Percentiles rank a stretch among this genome's conserved stretches.
Evolutionary conservation across 257 asterid species (phyloP).

Genomic region (Voacanga thouarsii): DNA sequence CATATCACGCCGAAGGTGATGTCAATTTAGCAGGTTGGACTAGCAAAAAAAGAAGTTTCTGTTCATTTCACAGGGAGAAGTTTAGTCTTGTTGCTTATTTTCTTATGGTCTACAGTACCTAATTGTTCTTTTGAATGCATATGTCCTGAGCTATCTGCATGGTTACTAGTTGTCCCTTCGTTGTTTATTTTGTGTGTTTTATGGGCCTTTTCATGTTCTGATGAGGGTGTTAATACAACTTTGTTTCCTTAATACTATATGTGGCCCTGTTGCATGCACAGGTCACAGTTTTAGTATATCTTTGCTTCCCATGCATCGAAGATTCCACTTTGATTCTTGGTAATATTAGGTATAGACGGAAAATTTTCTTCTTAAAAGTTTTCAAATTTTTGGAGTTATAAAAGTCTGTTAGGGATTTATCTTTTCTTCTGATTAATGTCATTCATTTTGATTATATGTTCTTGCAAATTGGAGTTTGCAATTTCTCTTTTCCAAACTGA

Average conservation of each 20-base stretch:
- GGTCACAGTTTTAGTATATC: background rate
- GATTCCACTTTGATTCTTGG: background rate
- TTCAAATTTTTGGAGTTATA: background rate
- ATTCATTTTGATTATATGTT: background rate
- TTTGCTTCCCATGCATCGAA: background rate
- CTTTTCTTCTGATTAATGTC: background rate
- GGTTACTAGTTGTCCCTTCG: background rate
- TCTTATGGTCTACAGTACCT: background rate
- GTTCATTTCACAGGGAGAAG: background rate
- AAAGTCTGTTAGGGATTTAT: background rate
- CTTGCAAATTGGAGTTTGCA: background rate
- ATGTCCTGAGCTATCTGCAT: background rate
- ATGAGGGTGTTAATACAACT: background rate
- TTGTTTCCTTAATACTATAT: background rate
- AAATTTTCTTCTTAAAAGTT: background rate
- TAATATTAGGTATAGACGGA: background rate
- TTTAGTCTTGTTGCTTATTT: background rate
- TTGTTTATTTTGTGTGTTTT: background rate
- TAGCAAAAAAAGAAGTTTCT: background rate
- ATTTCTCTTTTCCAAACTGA: slow-evolving; percentile 10
- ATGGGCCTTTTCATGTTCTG: background rate
- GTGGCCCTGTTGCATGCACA: background rate
- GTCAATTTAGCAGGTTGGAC: background rate
- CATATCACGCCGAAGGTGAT: background rate
- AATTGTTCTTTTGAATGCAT: background rate